Percentiles rank a stretch among this genome's conserved stretches.
Evolutionary conservation across 2,329 filamentous ascomycete species (phyloP).

Genomic region (Fusarium pseudoanthophilum): DNA sequence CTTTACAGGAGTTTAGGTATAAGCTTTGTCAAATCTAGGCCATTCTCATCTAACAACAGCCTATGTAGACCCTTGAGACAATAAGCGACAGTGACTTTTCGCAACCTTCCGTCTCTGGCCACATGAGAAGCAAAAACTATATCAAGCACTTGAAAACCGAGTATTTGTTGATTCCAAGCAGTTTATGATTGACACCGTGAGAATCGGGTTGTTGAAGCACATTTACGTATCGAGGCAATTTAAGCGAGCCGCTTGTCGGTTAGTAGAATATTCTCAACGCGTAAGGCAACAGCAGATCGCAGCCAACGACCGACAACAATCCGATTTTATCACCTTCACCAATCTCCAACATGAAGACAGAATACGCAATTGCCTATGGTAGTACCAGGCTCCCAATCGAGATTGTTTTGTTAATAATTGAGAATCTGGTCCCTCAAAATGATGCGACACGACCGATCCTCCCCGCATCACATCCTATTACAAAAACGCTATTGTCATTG

Average conservation of each 20-base stretch:
- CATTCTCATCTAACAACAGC: too few relatives aligned
- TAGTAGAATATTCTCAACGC: not conserved
- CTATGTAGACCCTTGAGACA: too few relatives aligned
- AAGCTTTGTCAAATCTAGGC: too few relatives aligned
- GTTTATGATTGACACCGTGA: not conserved
- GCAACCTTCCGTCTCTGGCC: not conserved
- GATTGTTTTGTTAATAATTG: constrained; percentile 23
- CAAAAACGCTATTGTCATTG: constrained; percentile 16
- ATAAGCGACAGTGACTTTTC: fast-evolving
- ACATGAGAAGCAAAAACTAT: fast-evolving
- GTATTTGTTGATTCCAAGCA: not conserved
- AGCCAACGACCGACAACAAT: not conserved
- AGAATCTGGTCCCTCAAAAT: not conserved
- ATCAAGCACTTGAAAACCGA: not conserved
- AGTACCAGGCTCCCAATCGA: not conserved
- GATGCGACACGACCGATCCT: not conserved
- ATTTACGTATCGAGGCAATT: not conserved
- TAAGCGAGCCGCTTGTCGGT: not conserved
- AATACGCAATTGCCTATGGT: fast-evolving
- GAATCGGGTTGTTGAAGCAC: not conserved
- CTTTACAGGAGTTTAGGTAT: too few relatives aligned
- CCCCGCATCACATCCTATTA: not conserved
- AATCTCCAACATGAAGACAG: not conserved
- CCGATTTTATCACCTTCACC: fast-evolving
- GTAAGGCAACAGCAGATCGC: not conserved